Evolutionary conservation across 305 asterid genomes (phyloP), one percentile per base, ranked within the genome.

Genomic region (Plantago lanceolata): DNA sequence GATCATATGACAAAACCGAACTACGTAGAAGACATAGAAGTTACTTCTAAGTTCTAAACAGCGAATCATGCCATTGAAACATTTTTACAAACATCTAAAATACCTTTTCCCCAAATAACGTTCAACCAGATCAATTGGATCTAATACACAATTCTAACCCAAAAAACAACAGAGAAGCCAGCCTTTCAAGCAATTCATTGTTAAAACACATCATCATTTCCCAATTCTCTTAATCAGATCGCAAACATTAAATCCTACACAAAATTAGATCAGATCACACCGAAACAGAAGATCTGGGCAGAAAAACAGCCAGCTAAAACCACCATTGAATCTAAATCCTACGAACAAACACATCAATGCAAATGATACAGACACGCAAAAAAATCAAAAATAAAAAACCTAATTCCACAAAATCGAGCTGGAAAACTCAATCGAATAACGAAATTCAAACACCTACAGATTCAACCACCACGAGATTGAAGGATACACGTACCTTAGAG

Each of bases 191-290:
- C 40, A 33, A 33, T 33, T 33, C 40, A 33, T 0, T 33, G 9
- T 7, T 8, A 33, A 33, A 24, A 7, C 6, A 33, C 40, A 33
- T 33, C 9, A 33, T 33, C 9, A 33, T 6, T 33, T 33, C 40
- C 9, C 11, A 33, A 5, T 33, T 33, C 19, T 14, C 20, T 55
- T 16, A 15, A 55, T 26, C 59, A 16, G 59, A 55, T 55, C 59
- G 28, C 59, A 55, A 55, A 14, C 19, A 37, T 13, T 14, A n/a
- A 6, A 54, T 13, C 20, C 59, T 26, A 54, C 40, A 50, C 11
- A 14, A 54, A 55, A 55, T 0, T 20, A 55, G 40, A 55, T 26
- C 59, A 26, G 58, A 53, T 53, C 58, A 53, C 58, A 53, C 0
- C 37, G 11, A 26, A 55, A 15, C 40, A 55, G n/a, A 55, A 55